Conservation (phyloP, 257 asterid genomes). For the Salvia miltiorrhiza region DNA sequence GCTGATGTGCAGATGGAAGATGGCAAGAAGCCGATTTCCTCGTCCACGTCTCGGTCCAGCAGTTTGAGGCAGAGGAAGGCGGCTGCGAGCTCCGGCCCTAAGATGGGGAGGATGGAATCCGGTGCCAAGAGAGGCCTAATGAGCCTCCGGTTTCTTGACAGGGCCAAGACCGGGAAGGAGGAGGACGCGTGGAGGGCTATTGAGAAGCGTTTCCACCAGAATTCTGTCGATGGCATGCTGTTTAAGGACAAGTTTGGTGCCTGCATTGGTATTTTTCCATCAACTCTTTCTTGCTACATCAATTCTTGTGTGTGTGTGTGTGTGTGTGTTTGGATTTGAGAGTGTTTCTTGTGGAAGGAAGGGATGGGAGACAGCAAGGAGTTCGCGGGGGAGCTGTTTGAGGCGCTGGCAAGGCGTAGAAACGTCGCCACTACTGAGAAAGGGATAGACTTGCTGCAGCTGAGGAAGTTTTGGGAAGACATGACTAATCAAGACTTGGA, state of each 20-base stretch:
- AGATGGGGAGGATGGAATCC: slow-evolving; percentile 51
- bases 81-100: slow-evolving; percentile 18
- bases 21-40: not conserved
- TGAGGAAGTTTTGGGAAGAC: slow-evolving; percentile 73
- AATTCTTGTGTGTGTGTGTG: not conserved
- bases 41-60: not conserved
- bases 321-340: not conserved
- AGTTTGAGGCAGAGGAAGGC: slow-evolving; percentile 29
- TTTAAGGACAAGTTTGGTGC: slow-evolving; percentile 75
- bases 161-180: slow-evolving; percentile 73
- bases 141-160: slow-evolving; percentile 75
- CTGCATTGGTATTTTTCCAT: slow-evolving; percentile 68
- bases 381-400: slow-evolving; percentile 72
- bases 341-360: slow-evolving; percentile 28
- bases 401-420: slow-evolving; percentile 78
- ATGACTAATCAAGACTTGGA: slow-evolving; percentile 70
- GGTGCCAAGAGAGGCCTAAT: slow-evolving; percentile 61
- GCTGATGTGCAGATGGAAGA: slow-evolving; percentile 32
- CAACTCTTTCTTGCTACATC: too few relatives aligned
- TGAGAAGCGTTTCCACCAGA: slow-evolving; percentile 54
- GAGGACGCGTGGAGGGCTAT: slow-evolving; percentile 70
- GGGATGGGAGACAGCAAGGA: slow-evolving; percentile 95
- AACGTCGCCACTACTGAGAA: slow-evolving; percentile 41
- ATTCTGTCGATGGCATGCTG: slow-evolving; percentile 46
- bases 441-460: slow-evolving; percentile 46